These are phyloP conservation scores for Trichoderma sp. DNA, from an alignment of 2,329 filamentous ascomycete species.

Conservation along the genomic window DNA sequence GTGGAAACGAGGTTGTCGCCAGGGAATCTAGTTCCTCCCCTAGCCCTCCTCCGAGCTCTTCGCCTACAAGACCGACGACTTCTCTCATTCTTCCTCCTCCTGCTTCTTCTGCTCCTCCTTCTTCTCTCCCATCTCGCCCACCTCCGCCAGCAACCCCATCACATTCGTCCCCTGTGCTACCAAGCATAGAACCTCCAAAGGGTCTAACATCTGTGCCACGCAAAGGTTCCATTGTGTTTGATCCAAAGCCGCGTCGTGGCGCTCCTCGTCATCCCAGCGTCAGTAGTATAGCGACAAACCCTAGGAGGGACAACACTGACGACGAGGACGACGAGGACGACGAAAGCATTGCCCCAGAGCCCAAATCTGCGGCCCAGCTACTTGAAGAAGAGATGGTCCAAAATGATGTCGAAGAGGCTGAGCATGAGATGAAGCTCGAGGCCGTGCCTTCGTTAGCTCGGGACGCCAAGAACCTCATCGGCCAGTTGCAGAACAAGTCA, in stretches of 20 bases:
- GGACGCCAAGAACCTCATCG: slow-evolving; percentile 32
- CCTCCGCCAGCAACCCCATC: background rate
- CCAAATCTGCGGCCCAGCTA: background rate
- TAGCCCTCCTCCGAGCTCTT: background rate
- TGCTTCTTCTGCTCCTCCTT: background rate
- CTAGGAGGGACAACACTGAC: slow-evolving; percentile 27
- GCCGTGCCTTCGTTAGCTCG: slow-evolving; percentile 33
- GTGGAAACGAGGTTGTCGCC: too few species aligned
- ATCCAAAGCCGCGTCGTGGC: slow-evolving; percentile 29
- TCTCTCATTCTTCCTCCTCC: background rate
- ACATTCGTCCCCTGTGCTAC: background rate
- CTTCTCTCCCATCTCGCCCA: background rate
- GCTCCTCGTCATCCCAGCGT: slow-evolving; percentile 24
- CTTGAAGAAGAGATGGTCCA: background rate
- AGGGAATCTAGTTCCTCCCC: background rate
- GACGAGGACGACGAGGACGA: slow-evolving; percentile 9
- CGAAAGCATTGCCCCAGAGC: background rate
- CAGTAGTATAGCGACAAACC: slow-evolving; percentile 25
- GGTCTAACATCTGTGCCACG: slow-evolving; percentile 2
- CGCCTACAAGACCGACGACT: background rate
- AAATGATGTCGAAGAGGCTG: slow-evolving; percentile 24
- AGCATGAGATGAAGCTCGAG: slow-evolving; percentile 28
- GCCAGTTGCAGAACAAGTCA: slow-evolving; percentile 27
- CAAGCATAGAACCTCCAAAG: background rate
- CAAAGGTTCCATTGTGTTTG: slow-evolving; percentile 20